Conservation (phyloP, 768 basidiomycete species). For the Termitomyces sp. region DNA sequence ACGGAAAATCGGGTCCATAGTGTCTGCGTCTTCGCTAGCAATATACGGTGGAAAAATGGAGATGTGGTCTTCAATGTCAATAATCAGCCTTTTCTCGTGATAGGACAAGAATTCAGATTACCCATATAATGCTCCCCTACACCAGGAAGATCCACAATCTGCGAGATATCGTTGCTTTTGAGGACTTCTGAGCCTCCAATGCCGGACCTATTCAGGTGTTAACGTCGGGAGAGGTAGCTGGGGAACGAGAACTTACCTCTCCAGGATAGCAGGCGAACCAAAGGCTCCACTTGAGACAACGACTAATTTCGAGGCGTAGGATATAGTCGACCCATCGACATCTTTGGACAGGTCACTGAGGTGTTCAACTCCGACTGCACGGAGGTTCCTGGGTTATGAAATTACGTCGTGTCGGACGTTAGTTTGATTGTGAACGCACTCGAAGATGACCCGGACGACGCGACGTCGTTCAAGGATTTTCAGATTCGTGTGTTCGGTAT, state of each 20-base stretch:
- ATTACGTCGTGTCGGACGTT: too few species aligned
- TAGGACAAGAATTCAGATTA: conserved; percentile 9
- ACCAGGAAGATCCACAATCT: conserved; percentile 62
- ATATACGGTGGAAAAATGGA: conserved; percentile 30
- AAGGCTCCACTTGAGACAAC: conserved; percentile 49
- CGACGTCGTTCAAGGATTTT: conserved; percentile 32
- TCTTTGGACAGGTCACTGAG: conserved; percentile 27
- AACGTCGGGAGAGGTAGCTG: neutral
- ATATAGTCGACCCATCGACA: conserved; percentile 16
- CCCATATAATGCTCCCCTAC: conserved; percentile 71
- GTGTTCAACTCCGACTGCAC: conserved; percentile 50
- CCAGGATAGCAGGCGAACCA: conserved; percentile 51
- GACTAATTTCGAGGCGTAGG: conserved; percentile 37
- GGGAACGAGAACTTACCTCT: conserved; percentile 26
- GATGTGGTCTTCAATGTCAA: conserved; percentile 37
- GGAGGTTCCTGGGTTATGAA: conserved; percentile 23
- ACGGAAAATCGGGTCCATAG: conserved; percentile 42
- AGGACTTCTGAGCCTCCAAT: conserved; percentile 55
- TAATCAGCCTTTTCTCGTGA: neutral
- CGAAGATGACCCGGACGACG: conserved; percentile 44
- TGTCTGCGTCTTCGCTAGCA: conserved; percentile 40
- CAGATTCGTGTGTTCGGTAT: conserved; percentile 36
- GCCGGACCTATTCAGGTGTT: conserved; percentile 37
- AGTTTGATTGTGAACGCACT: too few species aligned
- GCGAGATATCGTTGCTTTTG: conserved; percentile 38